Percentiles rank a stretch among this genome's conserved stretches.
Conservation (phyloP, 768 basidiomycete genomes). For the Cystofilobasidium macerans region DNA sequence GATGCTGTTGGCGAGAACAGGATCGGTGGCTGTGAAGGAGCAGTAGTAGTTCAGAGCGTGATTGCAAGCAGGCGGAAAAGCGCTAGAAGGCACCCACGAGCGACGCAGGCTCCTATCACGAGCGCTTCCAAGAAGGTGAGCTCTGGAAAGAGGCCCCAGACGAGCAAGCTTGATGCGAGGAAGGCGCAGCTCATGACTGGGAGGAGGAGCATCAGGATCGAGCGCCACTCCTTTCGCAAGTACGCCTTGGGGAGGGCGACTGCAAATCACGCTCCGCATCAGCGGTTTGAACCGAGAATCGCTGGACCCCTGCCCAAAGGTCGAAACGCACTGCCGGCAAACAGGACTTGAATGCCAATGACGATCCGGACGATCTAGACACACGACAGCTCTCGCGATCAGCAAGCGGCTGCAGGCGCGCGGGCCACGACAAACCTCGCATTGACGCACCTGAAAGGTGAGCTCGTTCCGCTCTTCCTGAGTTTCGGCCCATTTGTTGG, state of each 20-base stretch:
- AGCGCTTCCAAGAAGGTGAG: constrained; percentile 40
- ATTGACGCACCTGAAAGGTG: constrained; percentile 33
- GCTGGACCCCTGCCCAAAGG: too few relatives aligned
- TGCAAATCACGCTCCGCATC: too few relatives aligned
- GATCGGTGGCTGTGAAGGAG: constrained; percentile 42
- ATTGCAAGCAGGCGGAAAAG: too few relatives aligned
- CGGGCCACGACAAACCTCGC: too few relatives aligned
- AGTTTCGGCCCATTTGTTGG: constrained; percentile 35
- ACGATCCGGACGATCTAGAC: constrained; percentile 39
- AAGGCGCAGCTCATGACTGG: constrained; percentile 42
- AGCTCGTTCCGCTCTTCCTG: constrained; percentile 23
- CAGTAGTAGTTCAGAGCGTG: too few relatives aligned
- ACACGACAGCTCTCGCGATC: too few relatives aligned
- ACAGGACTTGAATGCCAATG: constrained; percentile 40
- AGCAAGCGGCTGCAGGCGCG: too few relatives aligned
- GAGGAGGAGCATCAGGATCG: constrained; percentile 37
- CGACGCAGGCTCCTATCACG: too few relatives aligned
- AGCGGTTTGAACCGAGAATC: too few relatives aligned
- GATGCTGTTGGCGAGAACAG: constrained; percentile 28
- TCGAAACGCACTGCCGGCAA: too few relatives aligned
- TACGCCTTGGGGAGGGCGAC: constrained; percentile 40
- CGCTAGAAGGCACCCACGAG: too few relatives aligned
- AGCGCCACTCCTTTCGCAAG: constrained; percentile 36
- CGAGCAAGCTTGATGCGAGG: constrained; percentile 38
- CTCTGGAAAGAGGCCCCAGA: constrained; percentile 39